Percentiles rank a stretch among this genome's conserved stretches.
Conservation (phyloP, 1,139 yeast species). For the Yamadazyma blattariae region DNA sequence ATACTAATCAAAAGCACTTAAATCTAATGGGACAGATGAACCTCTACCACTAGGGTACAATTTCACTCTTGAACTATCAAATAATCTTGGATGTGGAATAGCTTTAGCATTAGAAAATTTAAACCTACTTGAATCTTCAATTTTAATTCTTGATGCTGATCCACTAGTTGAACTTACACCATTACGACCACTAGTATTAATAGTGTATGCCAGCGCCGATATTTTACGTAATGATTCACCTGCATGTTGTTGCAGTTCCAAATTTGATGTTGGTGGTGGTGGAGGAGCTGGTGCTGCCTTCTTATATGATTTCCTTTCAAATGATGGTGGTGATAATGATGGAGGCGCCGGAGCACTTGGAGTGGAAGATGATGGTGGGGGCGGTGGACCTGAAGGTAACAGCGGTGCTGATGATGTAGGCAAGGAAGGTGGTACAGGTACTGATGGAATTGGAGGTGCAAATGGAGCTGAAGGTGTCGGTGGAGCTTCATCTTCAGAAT, state of each 20-base stretch:
- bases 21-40: conserved; percentile 82
- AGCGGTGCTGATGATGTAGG: conserved; percentile 8
- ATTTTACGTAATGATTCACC: conserved; percentile 54
- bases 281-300: conserved; percentile 20
- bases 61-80: conserved; percentile 46
- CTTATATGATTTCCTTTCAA: conserved; percentile 15
- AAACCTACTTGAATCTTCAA: conserved; percentile 71
- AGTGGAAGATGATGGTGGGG: conserved; percentile 15
- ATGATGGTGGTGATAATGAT: conserved; percentile 9
- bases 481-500: conserved; percentile 11
- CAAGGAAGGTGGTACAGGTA: conserved; percentile 9
- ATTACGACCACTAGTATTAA: conserved; percentile 22
- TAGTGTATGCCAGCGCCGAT: conserved; percentile 59
- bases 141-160: conserved; percentile 32
- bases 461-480: conserved; percentile 10
- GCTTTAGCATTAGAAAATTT: conserved; percentile 65
- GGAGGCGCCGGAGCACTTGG: conserved; percentile 10
- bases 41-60: conserved; percentile 96
- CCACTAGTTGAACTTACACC: conserved; percentile 10
- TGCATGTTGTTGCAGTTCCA: conserved; percentile 45
- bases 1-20: conserved; percentile 33
- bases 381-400: conserved; percentile 7
- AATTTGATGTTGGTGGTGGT: conserved; percentile 19
- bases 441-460: conserved; percentile 8
- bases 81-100: conserved; percentile 81